These are phyloP conservation scores for Plasmodium fragile DNA, from an alignment of 169 alveolate species.

Conservation along the genomic window DNA sequence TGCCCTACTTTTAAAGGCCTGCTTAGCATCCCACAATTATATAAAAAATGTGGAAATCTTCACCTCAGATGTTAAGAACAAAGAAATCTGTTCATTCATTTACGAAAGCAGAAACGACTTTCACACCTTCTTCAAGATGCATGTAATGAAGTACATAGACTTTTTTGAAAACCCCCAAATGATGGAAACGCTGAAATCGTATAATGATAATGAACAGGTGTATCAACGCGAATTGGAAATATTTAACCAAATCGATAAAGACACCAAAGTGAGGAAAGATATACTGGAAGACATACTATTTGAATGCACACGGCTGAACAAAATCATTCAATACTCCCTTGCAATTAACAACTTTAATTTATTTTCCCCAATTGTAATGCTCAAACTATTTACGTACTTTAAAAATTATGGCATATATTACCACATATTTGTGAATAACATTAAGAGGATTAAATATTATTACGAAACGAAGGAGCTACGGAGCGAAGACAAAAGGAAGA, in stretches of 20 bases:
- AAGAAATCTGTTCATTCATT: constrained; percentile 54
- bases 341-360: constrained; percentile 52
- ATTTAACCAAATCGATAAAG: constrained; percentile 17
- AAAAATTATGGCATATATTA: constrained; percentile 48
- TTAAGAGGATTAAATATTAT: constrained; percentile 51
- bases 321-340: constrained; percentile 54
- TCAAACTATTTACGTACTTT: constrained; percentile 39
- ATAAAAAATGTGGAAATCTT: constrained; percentile 60
- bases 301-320: constrained; percentile 46
- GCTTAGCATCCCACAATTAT: constrained; percentile 57
- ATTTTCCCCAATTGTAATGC: constrained; percentile 8
- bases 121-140: constrained; percentile 35
- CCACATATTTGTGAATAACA: constrained; percentile 23
- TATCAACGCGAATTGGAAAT: constrained; percentile 46
- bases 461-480: constrained; percentile 24
- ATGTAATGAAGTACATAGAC: constrained; percentile 25
- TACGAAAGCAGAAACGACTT: constrained; percentile 38
- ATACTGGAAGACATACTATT: constrained; percentile 39
- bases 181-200: constrained; percentile 16
- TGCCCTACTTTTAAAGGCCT: constrained; percentile 61
- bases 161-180: constrained; percentile 29
- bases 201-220: constrained; percentile 13
- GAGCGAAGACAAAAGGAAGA: constrained; percentile 37
- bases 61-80: constrained; percentile 35
- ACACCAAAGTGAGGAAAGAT: constrained; percentile 32